Conservation (phyloP, 495 filamentous ascomycete genomes). For the Talaromyces liani region DNA sequence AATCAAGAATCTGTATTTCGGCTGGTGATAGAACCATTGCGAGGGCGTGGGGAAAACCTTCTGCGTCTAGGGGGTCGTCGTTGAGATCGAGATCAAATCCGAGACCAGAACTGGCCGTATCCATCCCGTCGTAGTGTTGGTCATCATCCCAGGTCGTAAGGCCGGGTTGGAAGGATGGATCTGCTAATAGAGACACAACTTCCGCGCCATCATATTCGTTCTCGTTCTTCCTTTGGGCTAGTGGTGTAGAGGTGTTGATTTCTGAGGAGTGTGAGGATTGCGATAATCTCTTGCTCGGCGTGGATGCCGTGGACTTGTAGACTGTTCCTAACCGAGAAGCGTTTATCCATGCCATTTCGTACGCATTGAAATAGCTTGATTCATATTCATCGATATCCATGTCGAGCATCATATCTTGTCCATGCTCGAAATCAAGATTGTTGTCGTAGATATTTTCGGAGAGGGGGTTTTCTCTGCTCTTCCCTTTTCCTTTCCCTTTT, state of each 20-base stretch:
- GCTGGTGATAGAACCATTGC: background rate
- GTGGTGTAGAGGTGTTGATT: background rate
- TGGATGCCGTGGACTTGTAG: background rate
- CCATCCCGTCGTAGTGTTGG: conserved; percentile 14
- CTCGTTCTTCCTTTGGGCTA: background rate
- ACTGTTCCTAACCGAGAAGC: background rate
- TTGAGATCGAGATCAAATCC: background rate
- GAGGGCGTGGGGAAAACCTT: background rate
- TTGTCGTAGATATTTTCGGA: background rate
- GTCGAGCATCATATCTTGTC: background rate
- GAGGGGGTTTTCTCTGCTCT: conserved; percentile 15
- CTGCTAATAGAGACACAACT: conserved; percentile 42
- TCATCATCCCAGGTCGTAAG: conserved; percentile 40
- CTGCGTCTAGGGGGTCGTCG: background rate
- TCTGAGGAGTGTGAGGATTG: background rate
- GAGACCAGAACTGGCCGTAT: background rate
- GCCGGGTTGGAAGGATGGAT: conserved; percentile 47
- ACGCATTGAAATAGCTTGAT: background rate
- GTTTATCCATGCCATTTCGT: conserved; percentile 9
- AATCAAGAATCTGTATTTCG: conserved; percentile 30
- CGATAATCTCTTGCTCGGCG: background rate
- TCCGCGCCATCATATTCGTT: conserved; percentile 29
- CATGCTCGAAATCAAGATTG: background rate
- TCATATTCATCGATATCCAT: background rate
- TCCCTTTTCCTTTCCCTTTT: conserved; percentile 19